Conservation (phyloP, 75 land plant genomes). For the Cupressus sempervirens region DNA sequence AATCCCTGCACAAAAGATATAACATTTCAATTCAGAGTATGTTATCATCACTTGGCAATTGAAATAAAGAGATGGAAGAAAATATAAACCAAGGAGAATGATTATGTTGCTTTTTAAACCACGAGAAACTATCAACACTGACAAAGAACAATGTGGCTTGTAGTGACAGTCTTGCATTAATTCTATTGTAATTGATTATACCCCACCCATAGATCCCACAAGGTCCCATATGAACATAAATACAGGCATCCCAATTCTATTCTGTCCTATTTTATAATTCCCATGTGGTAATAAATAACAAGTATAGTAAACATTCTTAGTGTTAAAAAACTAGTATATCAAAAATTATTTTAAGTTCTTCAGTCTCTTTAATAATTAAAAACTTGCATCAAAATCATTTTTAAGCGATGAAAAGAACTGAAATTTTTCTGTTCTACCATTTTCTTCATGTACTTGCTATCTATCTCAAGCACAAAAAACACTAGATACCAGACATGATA, state of each 20-base stretch:
- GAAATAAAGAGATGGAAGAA: not conserved
- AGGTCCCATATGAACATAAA: not conserved
- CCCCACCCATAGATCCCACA: not conserved
- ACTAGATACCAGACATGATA: not conserved
- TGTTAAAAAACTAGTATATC: not conserved
- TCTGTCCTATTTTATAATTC: not conserved
- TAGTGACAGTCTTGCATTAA: not conserved
- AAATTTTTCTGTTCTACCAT: not conserved
- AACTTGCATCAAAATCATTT: not conserved
- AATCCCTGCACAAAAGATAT: not conserved
- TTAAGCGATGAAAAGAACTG: not conserved
- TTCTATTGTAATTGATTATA: no score
- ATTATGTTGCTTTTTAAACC: not conserved
- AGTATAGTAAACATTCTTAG: not conserved
- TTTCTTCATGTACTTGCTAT: not conserved
- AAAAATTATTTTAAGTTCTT: not conserved
- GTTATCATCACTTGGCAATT: not conserved
- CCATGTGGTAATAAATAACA: not conserved
- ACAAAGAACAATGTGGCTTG: not conserved
- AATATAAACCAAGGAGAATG: no score
- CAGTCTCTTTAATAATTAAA: not conserved
- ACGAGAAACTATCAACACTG: not conserved
- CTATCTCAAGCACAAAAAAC: not conserved
- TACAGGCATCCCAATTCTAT: no score
- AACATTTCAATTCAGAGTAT: not conserved